phyloP scores from a whole-genome alignment of 495 filamentous ascomycete genomes.

The Podospora conica region DNA sequence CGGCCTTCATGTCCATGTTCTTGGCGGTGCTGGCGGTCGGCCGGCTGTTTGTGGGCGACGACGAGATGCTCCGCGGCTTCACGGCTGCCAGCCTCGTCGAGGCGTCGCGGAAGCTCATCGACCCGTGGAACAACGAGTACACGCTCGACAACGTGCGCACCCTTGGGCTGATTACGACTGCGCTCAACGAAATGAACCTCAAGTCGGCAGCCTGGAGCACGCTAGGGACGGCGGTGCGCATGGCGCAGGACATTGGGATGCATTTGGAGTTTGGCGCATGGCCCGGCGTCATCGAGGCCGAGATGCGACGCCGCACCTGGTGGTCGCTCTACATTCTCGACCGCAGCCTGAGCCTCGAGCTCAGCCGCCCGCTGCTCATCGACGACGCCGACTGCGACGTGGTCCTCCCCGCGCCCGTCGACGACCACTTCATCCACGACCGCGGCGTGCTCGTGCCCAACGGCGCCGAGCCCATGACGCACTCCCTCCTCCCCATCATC shows the following conservation, averaged over 20 bases:
- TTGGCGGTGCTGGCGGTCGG: constrained; percentile 84
- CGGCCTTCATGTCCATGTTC: constrained; percentile 74
- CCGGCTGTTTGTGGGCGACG: constrained; percentile 63
- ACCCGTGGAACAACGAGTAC: constrained; percentile 79
- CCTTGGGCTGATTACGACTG: constrained; percentile 69
- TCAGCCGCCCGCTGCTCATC: constrained; percentile 77
- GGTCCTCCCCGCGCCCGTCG: constrained; percentile 67
- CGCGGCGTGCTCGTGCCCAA: constrained; percentile 48
- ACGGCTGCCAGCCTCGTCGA: constrained; percentile 68
- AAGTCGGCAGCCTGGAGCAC: constrained; percentile 88
- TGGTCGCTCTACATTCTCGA: constrained; percentile 93
- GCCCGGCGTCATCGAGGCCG: constrained; percentile 66
- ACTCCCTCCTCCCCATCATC: constrained; percentile 71
- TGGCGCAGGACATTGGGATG: constrained; percentile 83
- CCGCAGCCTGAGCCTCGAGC: constrained; percentile 71
- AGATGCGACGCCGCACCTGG: constrained; percentile 86
- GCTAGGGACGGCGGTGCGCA: constrained; percentile 77
- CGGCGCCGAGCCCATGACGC: constrained; percentile 45
- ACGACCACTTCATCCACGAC: constrained; percentile 73
- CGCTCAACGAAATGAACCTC: constrained; percentile 77
- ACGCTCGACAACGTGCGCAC: constrained; percentile 71
- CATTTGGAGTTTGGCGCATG: constrained; percentile 70
- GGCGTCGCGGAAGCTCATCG: constrained; percentile 60
- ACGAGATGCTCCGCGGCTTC: constrained; percentile 44
- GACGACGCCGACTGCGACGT: constrained; percentile 88